Evolutionary conservation across 1,284 basidiomycete species (phyloP).

Genomic region (Coniferiporia weirii): DNA sequence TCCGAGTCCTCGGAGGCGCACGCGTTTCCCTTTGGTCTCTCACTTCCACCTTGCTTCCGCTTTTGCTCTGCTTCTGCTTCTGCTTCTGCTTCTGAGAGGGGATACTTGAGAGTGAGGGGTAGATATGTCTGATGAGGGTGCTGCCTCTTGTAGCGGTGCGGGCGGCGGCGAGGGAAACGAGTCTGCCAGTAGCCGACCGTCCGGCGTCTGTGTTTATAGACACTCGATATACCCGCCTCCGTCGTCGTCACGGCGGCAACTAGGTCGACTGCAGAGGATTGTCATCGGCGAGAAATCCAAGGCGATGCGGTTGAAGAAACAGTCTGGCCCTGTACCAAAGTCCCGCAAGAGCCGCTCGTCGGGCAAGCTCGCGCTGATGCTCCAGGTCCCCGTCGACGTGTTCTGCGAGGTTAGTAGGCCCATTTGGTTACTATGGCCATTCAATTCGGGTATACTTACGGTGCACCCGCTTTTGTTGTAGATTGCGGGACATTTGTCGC

Average conservation of each 20-base stretch:
- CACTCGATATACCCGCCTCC: neutral
- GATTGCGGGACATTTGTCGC: slow-evolving; percentile 12
- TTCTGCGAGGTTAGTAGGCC: neutral
- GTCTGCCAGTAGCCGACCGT: too few species aligned
- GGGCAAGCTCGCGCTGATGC: neutral
- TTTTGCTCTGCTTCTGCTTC: neutral
- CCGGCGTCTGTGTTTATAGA: too few species aligned
- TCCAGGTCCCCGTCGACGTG: neutral
- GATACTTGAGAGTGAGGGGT: too few species aligned
- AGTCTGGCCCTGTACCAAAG: neutral
- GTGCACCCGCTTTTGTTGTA: neutral
- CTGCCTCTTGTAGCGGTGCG: too few species aligned
- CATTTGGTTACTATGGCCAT: neutral
- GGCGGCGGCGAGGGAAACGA: too few species aligned
- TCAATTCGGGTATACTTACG: neutral
- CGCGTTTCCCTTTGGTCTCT: neutral
- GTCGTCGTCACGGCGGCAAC: neutral
- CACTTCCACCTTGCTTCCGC: neutral
- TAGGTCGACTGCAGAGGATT: neutral
- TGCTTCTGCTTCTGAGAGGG: neutral
- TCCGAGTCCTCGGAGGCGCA: too few species aligned
- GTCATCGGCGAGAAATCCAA: neutral
- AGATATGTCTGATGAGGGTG: too few species aligned
- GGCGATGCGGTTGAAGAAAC: neutral
- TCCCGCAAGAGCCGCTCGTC: neutral